Evolutionary conservation across 2,329 filamentous ascomycete genomes (phyloP), one percentile per base, ranked within the genome.

Genomic region (Epichloe coenophiala): DNA sequence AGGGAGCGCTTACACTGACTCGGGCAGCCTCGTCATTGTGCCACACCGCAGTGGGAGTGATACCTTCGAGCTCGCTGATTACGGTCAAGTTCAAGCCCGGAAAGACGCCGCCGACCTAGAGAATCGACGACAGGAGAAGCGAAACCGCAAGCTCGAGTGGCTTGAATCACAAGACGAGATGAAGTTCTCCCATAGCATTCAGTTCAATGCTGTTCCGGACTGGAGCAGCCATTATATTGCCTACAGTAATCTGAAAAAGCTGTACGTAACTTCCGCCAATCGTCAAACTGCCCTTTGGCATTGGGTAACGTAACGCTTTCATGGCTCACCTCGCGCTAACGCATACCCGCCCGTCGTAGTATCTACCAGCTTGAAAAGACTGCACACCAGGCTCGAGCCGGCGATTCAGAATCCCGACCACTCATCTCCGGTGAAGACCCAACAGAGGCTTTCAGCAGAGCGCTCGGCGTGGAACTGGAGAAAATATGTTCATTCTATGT

Each of bases 141-240:
- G 75, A 61, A 68, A 69, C 57, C 72, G 76, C 65, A 89, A 89
- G 73, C 77, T 80, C 66, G 72, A 73, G 63, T 78, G 79, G 75
- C 81, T 90, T 61, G 79, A 86, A 60, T 74, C 83, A 59, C 78
- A 75, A 58, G 83, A 86, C 81, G 87, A 88, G 64, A 98, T 98
- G 93, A 97, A 97, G 83, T 98, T 98, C 76, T 97, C 91, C 17
- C 93, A 98, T 68, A 97, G 91, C 70, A 84, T 98, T 60, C 93
- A 98, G 75, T 98, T 98, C 73, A 98, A 98, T 73, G 90, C 93
- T 56, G 93, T 98, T 60, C 93, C 93, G n/a, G 93, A 98, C 70
- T 98, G 93, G 93, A 96, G 88, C 73, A 90, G 84, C 61, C 83
- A 97, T 69, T 98, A 98, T 69, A 94, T 98, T 64, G 87, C 90